Evolutionary conservation across 306 rosid genomes (phyloP).

Genomic region (Chamaecrista fasciculata): DNA sequence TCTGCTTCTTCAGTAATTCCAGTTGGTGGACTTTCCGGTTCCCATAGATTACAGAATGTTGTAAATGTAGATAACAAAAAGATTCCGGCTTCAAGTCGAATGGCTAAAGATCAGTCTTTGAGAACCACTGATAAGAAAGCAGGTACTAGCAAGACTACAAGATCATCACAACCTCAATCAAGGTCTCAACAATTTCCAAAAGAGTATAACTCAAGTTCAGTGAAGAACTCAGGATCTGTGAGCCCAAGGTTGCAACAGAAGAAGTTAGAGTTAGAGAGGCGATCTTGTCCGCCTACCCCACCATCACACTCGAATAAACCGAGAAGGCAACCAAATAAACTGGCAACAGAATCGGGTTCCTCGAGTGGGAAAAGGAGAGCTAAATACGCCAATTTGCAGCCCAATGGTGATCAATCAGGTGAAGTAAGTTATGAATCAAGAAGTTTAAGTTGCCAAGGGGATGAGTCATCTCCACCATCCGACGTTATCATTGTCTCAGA

Average conservation of each 20-base stretch:
- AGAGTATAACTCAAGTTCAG: slow-evolving; percentile 37
- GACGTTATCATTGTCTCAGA: slow-evolving; percentile 33
- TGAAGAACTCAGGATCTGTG: slow-evolving; percentile 54
- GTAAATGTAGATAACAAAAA: slow-evolving; percentile 36
- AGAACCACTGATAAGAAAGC: slow-evolving; percentile 53
- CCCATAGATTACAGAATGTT: slow-evolving; percentile 33
- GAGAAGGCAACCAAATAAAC: slow-evolving; percentile 49
- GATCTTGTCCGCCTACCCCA: slow-evolving; percentile 50
- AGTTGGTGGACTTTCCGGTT: slow-evolving; percentile 35
- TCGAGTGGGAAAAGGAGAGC: slow-evolving; percentile 46
- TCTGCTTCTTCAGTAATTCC: slow-evolving; percentile 49
- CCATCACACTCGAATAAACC: slow-evolving; percentile 54
- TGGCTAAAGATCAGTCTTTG: slow-evolving; percentile 41
- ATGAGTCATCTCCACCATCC: slow-evolving; percentile 48
- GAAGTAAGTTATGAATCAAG: slow-evolving; percentile 59
- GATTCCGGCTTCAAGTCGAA: slow-evolving; percentile 31
- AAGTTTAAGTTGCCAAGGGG: slow-evolving; percentile 54
- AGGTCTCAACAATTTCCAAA: slow-evolving; percentile 40
- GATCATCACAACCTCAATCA: slow-evolving; percentile 42
- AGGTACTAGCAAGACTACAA: slow-evolving; percentile 36
- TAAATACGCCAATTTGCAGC: slow-evolving; percentile 40
- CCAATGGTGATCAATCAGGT: slow-evolving; percentile 55
- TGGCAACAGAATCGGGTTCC: slow-evolving; percentile 43
- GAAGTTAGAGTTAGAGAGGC: slow-evolving; percentile 62
- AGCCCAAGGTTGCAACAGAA: slow-evolving; percentile 69